A percentile compares a stretch with the other conserved stretches of the same genome.
Evolutionary conservation across 495 filamentous ascomycete species (phyloP).

Genomic region (Sporormia fimetaria): DNA sequence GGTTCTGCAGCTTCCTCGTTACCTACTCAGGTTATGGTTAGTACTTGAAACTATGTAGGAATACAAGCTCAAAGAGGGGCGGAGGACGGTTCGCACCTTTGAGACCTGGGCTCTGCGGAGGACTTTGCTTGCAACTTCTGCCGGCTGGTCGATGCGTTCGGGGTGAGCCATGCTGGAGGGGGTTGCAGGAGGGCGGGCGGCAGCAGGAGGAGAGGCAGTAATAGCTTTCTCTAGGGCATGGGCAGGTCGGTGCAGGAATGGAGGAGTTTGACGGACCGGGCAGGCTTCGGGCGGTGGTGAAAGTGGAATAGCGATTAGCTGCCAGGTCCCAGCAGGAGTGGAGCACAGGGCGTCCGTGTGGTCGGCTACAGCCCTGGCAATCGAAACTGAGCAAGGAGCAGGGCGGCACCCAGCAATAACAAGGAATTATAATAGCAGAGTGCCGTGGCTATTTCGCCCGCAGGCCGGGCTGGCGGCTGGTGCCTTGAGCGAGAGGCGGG

Average conservation of each 20-base stretch:
- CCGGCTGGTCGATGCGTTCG: constrained; percentile 37
- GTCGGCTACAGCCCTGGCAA: too few species aligned
- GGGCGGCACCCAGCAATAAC: too few species aligned
- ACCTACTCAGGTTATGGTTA: too few species aligned
- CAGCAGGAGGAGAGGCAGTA: constrained; percentile 14
- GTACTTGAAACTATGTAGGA: constrained; percentile 19
- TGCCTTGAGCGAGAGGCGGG: too few species aligned
- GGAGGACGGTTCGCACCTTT: constrained; percentile 46
- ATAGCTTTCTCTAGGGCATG: too few species aligned
- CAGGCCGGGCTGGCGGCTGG: too few species aligned
- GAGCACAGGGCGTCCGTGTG: too few species aligned
- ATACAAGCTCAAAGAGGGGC: constrained; percentile 13
- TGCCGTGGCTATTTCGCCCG: too few species aligned
- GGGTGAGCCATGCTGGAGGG: constrained; percentile 27
- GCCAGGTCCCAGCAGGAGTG: neutral
- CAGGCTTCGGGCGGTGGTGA: constrained; percentile 2
- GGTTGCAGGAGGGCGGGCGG: constrained; percentile 2
- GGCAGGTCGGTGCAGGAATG: constrained; percentile 24
- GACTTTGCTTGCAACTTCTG: constrained; percentile 57
- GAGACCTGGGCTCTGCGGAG: constrained; percentile 66
- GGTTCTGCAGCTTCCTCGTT: constrained; percentile 79
- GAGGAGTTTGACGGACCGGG: constrained; percentile 2
- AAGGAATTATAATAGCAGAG: too few species aligned
- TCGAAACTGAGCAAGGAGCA: too few species aligned
- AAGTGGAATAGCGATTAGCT: constrained; percentile 8